These are phyloP conservation scores for Fusarium austroafricanum DNA, from an alignment of 2,329 filamentous ascomycete genomes.

Conservation along the genomic window DNA sequence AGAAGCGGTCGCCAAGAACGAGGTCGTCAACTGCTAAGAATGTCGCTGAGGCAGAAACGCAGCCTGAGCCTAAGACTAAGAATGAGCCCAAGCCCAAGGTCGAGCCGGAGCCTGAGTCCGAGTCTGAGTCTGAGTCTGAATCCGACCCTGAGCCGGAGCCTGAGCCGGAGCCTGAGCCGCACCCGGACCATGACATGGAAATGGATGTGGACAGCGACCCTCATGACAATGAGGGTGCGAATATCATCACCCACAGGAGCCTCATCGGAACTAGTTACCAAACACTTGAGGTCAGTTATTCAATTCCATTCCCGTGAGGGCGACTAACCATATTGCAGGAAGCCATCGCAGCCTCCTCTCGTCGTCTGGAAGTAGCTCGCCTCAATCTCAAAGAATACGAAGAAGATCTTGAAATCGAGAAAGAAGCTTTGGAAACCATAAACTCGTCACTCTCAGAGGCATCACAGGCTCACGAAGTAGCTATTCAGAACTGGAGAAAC, in stretches of 20 bases:
- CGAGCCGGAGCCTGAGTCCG: neutral
- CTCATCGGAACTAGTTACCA: neutral
- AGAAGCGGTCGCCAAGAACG: neutral
- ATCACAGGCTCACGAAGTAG: neutral
- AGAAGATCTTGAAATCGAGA: neutral
- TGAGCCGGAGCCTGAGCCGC: too few species aligned
- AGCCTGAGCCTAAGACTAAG: neutral
- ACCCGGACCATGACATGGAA: neutral
- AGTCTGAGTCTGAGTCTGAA: neutral
- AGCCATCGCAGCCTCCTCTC: neutral
- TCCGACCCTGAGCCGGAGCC: too few species aligned
- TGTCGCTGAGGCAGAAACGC: neutral
- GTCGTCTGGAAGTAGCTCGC: neutral
- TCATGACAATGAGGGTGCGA: neutral
- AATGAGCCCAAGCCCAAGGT: too few species aligned
- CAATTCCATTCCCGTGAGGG: fast-evolving
- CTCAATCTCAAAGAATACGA: neutral
- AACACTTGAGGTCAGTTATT: neutral
- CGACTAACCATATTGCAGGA: conserved; percentile 2
- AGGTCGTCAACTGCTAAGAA: neutral
- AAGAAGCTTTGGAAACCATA: neutral
- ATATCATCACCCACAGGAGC: neutral
- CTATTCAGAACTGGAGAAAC: conserved; percentile 1
- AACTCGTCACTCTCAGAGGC: neutral
- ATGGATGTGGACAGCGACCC: conserved; percentile 6